Evolutionary conservation across 2,329 filamentous ascomycete species (phyloP), one percentile per base, ranked within the genome.

Genomic region (Verticillium alfalfae): DNA sequence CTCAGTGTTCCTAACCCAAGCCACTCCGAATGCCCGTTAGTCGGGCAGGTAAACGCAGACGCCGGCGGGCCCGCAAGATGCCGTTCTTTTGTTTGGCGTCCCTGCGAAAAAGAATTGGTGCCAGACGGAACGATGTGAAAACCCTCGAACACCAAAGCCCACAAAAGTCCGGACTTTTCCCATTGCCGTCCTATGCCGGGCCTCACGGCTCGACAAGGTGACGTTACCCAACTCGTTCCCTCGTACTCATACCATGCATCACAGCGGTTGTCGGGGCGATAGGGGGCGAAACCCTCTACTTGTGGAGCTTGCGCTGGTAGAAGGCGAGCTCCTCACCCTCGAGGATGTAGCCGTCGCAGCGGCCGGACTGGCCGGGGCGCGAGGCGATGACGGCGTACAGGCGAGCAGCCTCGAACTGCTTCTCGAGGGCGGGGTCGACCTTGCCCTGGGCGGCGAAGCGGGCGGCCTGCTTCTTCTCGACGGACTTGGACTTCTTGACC

Each of bases 291-390:
- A 52, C 18, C 45, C 45, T 86, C 85, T 97, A 98, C 88, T 97
- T 98, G 89, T 95, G 91, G 81, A 98, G 92, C 84, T 93, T 93
- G 85, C 91, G 91, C 90, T 97, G 93, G 92, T 99, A 99, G 91
- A 99, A 99, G 81, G 93, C 93, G 76, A 99, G 88, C 89, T 99
- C 95, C 82, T 99, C 95, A 75, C 95, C 95, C 89, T 99, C 95
- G 70, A 99, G 87, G 80, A 99, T 89, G 86, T 99, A 99, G 70
- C 95, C 95, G 79, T 99, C 95, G 75, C 87, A 88, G 82, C 95
- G 93, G 75, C 95, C 95, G 79, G 91, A 95, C 90, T 99, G 95
- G 74, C 95, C 95, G 70, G 95, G 95, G 76, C 95, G 88, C 79
- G 90, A 95, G 73, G 94, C 87, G 74, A 99, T 84, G 72, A 97